Evolutionary conservation across 139 green algal genomes (phyloP).

Genomic region (Raphidocelis subcapitata): DNA sequence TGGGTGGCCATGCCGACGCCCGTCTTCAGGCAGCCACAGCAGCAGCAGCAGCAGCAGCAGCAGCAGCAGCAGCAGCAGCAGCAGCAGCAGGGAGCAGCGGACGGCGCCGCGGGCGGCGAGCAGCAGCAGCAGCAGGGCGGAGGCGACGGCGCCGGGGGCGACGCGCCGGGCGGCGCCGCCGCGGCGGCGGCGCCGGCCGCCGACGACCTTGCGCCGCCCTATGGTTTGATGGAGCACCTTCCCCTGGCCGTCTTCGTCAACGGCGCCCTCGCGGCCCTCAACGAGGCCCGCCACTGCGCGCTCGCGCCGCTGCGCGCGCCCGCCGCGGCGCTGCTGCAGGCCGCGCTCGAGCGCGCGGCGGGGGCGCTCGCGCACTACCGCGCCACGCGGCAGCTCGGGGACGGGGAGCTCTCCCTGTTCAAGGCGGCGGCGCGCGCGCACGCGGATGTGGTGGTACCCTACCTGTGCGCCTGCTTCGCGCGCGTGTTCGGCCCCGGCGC

Average conservation of each 20-base stretch:
- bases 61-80: not conserved
- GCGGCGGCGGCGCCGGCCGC: not conserved
- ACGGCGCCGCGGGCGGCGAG: not conserved
- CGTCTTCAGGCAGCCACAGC: conserved; percentile 10
- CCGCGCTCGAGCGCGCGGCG: conserved; percentile 52
- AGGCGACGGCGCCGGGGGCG: no score
- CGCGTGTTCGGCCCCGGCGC: conserved; percentile 48
- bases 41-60: not conserved
- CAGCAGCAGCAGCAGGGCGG: conserved; percentile 13
- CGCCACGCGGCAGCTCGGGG: conserved; percentile 36
- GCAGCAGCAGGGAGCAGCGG: not conserved
- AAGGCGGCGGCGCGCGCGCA: conserved; percentile 28
- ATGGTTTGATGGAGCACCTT: conserved; percentile 85
- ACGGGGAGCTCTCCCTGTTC: conserved; percentile 49
- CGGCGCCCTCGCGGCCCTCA: conserved; percentile 85
- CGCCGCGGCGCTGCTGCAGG: conserved; percentile 38
- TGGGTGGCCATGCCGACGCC: conserved; percentile 78
- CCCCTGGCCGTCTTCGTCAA: conserved; percentile 93
- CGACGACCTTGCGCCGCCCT: conserved; percentile 61
- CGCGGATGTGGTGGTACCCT: conserved; percentile 54
- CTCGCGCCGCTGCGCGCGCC: conserved; percentile 34
- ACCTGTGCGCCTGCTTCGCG: conserved; percentile 54
- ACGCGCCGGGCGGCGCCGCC: no score
- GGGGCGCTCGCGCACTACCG: conserved; percentile 61
- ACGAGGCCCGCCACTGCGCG: conserved; percentile 95